Base-by-base conservation (phyloP, 2,329 filamentous ascomycete genomes). In the Cladophialophora exuberans region DNA sequence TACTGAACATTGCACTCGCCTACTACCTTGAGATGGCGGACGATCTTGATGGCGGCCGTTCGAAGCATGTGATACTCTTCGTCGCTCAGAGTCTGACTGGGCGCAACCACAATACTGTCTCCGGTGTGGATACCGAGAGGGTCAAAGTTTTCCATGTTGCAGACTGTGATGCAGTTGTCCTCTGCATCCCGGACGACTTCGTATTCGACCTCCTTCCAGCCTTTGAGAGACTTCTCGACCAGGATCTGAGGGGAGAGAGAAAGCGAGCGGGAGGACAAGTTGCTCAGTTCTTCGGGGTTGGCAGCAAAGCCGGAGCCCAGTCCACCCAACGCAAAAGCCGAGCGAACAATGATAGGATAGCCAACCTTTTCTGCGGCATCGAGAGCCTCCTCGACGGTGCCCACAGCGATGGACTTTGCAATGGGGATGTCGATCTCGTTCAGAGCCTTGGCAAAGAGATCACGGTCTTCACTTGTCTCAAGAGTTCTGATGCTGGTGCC, bases 61-160 rank as follows among this genome's bases (percentile, higher is more conserved):
- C 94, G 90, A 65, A 99, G 89, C 94, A 99, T 97, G 80, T 99
- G 92, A 73, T 97, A 99, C 75, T 99, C 94, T 79, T 97, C 94
- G 67, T 99, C 94, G 69, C 89, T 96, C 68, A 99, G 80, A 20
- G 94, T 99, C 78, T 99, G 94, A 76, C 89, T 94, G 45, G 94
- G 94, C 35, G 94, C 94, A 57, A 97, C 93, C 61, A 99, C 94
- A 67, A 99, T 99, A 67, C 92, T 97, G 80, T 99, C 94, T 77
- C 94, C 94, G 42, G 94, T 99, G 76, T 99, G 94, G 52, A 96
- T 95, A 69, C 94, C 94, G 31, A 99, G 84, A 62, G 94, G 94
- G 70, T 97, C 94, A 67, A 97, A 97, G 82, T 97, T 97, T 75
- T 96, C 90, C 90, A 95, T 95, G 79, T 95, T 97, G 82, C 93